Conservation (phyloP, 768 basidiomycete species). For the Lactarius vividus region DNA sequence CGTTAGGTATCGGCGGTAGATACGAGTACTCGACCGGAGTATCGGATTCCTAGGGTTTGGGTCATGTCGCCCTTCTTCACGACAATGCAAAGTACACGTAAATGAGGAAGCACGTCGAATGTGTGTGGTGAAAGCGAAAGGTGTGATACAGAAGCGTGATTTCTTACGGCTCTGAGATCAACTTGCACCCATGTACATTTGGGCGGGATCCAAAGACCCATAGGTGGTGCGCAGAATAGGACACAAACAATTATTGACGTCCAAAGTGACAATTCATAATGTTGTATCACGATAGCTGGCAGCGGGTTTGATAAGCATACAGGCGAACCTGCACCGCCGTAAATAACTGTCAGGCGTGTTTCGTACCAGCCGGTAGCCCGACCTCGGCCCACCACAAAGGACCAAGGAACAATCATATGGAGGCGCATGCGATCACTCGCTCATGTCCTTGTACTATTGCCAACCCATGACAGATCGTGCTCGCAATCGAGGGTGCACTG, state of each 20-base stretch:
- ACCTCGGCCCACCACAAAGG: neutral
- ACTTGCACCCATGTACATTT: constrained; percentile 60
- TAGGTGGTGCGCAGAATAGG: constrained; percentile 64
- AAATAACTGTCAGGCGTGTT: constrained; percentile 52
- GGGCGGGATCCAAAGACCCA: constrained; percentile 62
- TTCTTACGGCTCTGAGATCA: constrained; percentile 44
- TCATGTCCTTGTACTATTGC: constrained; percentile 42
- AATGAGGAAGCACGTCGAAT: neutral
- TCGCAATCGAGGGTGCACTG: constrained; percentile 64
- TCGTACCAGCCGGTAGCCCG: constrained; percentile 43
- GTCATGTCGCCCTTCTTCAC: neutral
- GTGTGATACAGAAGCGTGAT: neutral
- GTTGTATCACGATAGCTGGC: neutral
- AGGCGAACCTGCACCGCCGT: constrained; percentile 64
- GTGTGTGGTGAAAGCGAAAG: constrained; percentile 1
- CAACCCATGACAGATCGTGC: constrained; percentile 50
- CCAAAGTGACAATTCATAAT: neutral
- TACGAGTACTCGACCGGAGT: constrained; percentile 7
- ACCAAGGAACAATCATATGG: neutral
- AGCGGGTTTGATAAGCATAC: neutral
- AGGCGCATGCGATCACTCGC: neutral
- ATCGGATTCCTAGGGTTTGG: constrained; percentile 10
- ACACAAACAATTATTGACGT: constrained; percentile 37
- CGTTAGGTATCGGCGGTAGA: constrained; percentile 41
- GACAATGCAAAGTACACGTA: neutral